These are phyloP conservation scores for Keithomyces neogunnii DNA, from an alignment of 2,329 filamentous ascomycete species.

Conservation along the genomic window DNA sequence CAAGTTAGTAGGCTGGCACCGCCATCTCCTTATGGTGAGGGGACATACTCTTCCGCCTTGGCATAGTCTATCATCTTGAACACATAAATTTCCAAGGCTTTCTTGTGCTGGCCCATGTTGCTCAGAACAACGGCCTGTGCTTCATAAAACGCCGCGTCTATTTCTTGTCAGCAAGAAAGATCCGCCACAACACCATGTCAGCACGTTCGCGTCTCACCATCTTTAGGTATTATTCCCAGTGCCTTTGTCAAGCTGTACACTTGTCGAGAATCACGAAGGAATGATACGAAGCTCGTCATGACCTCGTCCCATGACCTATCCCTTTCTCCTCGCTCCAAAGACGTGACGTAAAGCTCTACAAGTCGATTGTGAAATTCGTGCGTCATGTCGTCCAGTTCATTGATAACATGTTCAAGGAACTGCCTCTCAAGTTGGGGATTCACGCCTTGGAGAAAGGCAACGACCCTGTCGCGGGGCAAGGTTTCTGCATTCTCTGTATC, in stretches of 20 bases:
- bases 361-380: conserved; percentile 83
- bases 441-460: conserved; percentile 63
- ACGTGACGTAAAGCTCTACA: conserved; percentile 59
- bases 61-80: conserved; percentile 81
- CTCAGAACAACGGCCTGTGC: conserved; percentile 83
- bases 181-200: neutral
- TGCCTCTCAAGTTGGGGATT: conserved; percentile 63
- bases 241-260: conserved; percentile 71
- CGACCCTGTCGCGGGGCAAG: conserved; percentile 66
- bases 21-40: neutral
- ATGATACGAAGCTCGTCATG: conserved; percentile 60
- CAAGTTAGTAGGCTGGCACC: conserved; percentile 12
- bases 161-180: neutral
- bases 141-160: conserved; percentile 81
- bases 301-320: conserved; percentile 46
- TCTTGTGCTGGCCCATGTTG: conserved; percentile 91
- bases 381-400: conserved; percentile 74
- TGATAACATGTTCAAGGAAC: conserved; percentile 87
- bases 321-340: conserved; percentile 37
- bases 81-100: conserved; percentile 94
- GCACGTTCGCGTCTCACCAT: conserved; percentile 47
- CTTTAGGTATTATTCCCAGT: conserved; percentile 67
- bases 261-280: conserved; percentile 66
- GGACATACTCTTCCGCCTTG: conserved; percentile 82
- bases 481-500: conserved; percentile 94